phyloP scores from a whole-genome alignment of 805 yeast species.

The Alloascoidea africana region DNA sequence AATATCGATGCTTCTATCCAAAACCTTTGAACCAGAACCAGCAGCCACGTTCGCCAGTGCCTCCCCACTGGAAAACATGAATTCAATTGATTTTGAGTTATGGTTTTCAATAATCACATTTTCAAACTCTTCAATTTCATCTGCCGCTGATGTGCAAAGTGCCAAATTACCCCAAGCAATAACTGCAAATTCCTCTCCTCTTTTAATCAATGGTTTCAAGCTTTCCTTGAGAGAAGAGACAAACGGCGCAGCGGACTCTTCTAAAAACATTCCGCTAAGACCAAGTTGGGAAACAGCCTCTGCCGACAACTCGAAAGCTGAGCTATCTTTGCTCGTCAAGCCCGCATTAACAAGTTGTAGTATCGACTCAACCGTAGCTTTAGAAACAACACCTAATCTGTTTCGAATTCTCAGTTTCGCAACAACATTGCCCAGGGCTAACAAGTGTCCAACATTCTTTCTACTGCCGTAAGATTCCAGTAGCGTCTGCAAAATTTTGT shows the following conservation, averaged over 20 bases:
- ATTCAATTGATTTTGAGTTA: conserved; percentile 58
- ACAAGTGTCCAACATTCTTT: conserved; percentile 25
- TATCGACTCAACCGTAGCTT: too few species aligned
- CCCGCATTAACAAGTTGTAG: too few species aligned
- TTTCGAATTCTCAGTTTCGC: too few species aligned
- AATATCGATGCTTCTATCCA: conserved; percentile 40
- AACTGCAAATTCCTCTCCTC: conserved; percentile 43
- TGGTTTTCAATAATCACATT: conserved; percentile 39
- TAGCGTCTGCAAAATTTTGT: conserved; percentile 4
- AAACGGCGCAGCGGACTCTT: too few species aligned
- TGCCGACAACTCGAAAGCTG: background rate
- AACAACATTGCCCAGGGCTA: too few species aligned
- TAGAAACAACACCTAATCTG: too few species aligned
- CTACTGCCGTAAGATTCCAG: conserved; percentile 9
- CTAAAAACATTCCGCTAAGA: conserved; percentile 7
- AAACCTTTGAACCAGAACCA: conserved; percentile 57
- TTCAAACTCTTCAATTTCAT: conserved; percentile 20
- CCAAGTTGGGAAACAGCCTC: conserved; percentile 6
- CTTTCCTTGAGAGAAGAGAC: too few species aligned
- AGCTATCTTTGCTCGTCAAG: background rate
- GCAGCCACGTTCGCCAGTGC: conserved; percentile 55
- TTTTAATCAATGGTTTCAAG: conserved; percentile 34
- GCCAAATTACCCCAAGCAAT: conserved; percentile 41
- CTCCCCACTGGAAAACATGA: conserved; percentile 69
- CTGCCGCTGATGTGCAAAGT: conserved; percentile 20